phyloP scores from a whole-genome alignment of 75 land plant species.

The Selaginella moellendorffii region DNA sequence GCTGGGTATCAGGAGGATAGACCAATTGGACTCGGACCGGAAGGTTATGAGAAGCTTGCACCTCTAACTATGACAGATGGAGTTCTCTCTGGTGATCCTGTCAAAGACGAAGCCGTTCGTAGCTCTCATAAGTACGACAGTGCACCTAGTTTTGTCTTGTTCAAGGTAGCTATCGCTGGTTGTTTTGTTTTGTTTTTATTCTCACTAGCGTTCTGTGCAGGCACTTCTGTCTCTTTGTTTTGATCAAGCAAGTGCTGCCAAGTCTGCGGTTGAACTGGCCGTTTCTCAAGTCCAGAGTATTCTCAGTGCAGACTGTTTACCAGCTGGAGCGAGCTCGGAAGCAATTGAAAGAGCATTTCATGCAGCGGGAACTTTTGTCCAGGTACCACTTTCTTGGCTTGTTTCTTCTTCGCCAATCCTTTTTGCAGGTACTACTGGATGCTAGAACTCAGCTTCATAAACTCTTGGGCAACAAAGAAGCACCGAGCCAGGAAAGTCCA shows the following conservation, averaged over 20 bases:
- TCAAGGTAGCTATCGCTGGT: slow-evolving; percentile 42
- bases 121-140: slow-evolving; percentile 79
- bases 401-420: neutral
- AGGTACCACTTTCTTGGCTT: slow-evolving; percentile 32
- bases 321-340: slow-evolving; percentile 64
- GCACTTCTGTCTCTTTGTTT: slow-evolving; percentile 78
- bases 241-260: slow-evolving; percentile 59
- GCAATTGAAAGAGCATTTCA: slow-evolving; percentile 73
- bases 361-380: slow-evolving; percentile 93
- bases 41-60: slow-evolving; percentile 70
- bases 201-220: slow-evolving; percentile 21
- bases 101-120: slow-evolving; percentile 76
- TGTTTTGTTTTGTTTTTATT: neutral
- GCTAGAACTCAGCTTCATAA: slow-evolving; percentile 54
- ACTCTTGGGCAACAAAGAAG: slow-evolving; percentile 42
- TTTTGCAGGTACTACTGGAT: slow-evolving; percentile 54
- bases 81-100: slow-evolving; percentile 67
- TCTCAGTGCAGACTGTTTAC: slow-evolving; percentile 60
- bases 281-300: slow-evolving; percentile 67
- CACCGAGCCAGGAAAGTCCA: slow-evolving; percentile 10
- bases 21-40: slow-evolving; percentile 24
- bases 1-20: slow-evolving; percentile 78
- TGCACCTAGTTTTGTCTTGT: slow-evolving; percentile 83
- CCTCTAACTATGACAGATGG: slow-evolving; percentile 70
- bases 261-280: slow-evolving; percentile 71